These are phyloP conservation scores for Limnomonas spitsbergensis DNA, from an alignment of 139 green algal genomes.

Conservation along the genomic window DNA sequence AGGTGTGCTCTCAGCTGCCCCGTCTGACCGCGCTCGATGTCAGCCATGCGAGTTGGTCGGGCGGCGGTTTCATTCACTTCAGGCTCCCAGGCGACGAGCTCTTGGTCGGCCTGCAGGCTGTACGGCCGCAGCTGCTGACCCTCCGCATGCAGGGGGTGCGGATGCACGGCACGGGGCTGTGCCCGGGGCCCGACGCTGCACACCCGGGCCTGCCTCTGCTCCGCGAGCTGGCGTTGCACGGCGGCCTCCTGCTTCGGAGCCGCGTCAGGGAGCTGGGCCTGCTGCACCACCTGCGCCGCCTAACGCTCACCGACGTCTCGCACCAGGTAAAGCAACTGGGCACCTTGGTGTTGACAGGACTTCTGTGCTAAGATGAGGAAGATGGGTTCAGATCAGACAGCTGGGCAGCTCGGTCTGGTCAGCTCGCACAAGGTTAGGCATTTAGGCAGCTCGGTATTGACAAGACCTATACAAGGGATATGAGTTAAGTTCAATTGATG, in stretches of 20 bases:
- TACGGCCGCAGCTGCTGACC: constrained; percentile 1
- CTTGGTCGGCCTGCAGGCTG: not conserved
- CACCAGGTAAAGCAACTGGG: not conserved
- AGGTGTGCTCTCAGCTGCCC: constrained; percentile 11
- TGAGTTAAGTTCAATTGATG: no score
- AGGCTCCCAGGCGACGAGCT: not conserved
- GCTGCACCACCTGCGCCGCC: not conserved
- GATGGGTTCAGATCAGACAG: not conserved
- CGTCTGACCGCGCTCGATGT: constrained; percentile 8
- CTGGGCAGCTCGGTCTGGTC: no score
- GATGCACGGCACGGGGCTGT: not conserved
- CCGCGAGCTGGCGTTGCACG: not conserved
- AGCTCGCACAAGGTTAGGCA: no score
- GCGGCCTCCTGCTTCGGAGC: not conserved
- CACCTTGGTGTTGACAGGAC: not conserved
- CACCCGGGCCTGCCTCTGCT: not conserved
- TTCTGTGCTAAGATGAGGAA: not conserved
- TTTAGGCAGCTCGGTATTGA: no score
- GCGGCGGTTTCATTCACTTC: not conserved
- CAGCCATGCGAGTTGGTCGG: not conserved
- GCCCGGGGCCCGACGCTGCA: not conserved
- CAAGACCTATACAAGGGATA: no score
- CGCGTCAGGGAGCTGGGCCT: not conserved
- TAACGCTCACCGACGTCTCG: constrained; percentile 2
- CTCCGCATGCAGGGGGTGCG: constrained; percentile 9